Evolutionary conservation across 441 rosid genomes (phyloP).

Genomic region (Populus hybrid): DNA sequence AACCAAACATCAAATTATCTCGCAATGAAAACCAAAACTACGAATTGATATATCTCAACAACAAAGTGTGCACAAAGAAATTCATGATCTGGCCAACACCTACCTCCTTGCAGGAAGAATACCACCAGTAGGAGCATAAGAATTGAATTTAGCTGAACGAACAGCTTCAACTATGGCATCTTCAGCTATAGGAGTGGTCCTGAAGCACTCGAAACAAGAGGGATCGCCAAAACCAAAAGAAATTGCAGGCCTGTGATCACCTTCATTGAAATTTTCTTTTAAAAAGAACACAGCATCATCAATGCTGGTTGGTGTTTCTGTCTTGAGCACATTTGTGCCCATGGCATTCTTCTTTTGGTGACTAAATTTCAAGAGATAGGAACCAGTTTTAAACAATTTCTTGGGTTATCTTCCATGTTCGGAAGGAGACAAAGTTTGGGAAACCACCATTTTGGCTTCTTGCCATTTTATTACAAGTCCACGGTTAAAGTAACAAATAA

Average conservation of each 20-base stretch:
- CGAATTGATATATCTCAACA: not conserved
- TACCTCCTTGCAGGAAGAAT: slow-evolving; percentile 32
- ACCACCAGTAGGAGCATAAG: slow-evolving; percentile 42
- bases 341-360: not conserved
- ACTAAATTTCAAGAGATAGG: not conserved
- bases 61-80: not conserved
- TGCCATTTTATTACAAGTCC: no score
- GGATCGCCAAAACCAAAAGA: slow-evolving; percentile 78
- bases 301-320: not conserved
- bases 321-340: not conserved
- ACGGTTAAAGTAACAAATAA: no score
- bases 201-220: slow-evolving; percentile 56
- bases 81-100: not conserved
- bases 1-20: not conserved
- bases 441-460: no score
- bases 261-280: slow-evolving; percentile 21
- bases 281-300: not conserved
- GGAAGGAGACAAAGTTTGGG: no score
- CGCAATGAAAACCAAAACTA: not conserved
- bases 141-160: slow-evolving; percentile 48
- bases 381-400: not conserved
- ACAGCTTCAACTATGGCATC: slow-evolving; percentile 54
- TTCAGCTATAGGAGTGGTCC: slow-evolving; percentile 48
- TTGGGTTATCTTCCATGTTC: not conserved
- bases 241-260: slow-evolving; percentile 26